These are phyloP conservation scores for Dalechampia spathulata DNA, from an alignment of 441 rosid species.

Conservation along the genomic window DNA sequence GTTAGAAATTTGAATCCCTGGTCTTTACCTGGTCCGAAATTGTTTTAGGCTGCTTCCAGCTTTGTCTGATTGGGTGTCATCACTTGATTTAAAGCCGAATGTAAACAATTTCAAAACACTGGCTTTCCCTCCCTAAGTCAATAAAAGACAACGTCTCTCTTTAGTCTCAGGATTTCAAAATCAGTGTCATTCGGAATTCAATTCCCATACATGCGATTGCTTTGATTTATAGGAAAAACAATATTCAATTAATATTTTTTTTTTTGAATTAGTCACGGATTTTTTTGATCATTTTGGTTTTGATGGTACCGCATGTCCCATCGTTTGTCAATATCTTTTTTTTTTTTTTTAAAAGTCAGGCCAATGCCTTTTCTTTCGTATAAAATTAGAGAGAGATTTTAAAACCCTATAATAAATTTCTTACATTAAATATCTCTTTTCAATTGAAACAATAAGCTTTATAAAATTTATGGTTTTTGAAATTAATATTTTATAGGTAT, in stretches of 20 bases:
- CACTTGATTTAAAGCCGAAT: neutral
- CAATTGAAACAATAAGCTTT: too few relatives aligned
- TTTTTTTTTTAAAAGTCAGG: too few relatives aligned
- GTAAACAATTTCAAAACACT: neutral
- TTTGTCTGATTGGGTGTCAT: neutral
- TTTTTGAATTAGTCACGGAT: too few relatives aligned
- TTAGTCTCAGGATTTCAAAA: neutral
- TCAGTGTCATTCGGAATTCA: neutral
- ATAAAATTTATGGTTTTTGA: too few relatives aligned
- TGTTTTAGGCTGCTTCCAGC: neutral
- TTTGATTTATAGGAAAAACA: neutral
- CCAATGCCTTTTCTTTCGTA: too few relatives aligned
- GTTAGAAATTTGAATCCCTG: neutral
- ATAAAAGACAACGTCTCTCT: neutral
- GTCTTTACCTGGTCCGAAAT: neutral
- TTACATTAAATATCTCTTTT: too few relatives aligned
- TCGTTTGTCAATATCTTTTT: neutral
- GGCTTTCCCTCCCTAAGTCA: neutral
- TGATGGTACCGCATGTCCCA: neutral
- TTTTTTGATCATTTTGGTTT: too few relatives aligned
- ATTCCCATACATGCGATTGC: neutral
- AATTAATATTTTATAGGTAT: too few relatives aligned
- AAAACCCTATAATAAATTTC: too few relatives aligned
- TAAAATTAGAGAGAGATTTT: too few relatives aligned
- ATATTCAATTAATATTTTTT: too few relatives aligned